Conservation (phyloP, 1,284 basidiomycete species). For the Abortiporus biennis region DNA sequence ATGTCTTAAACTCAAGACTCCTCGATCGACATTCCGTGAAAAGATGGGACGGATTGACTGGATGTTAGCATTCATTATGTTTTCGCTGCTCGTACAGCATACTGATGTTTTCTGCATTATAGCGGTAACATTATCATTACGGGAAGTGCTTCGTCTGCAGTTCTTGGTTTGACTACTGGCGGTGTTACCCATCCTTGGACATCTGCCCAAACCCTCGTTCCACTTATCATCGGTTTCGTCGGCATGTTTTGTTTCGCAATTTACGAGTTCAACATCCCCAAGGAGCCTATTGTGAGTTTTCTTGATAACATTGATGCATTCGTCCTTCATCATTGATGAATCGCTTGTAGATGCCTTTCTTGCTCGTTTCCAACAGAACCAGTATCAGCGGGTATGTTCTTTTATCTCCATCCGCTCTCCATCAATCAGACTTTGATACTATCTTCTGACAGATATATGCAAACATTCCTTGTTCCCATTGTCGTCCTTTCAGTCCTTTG, state of each 20-base stretch:
- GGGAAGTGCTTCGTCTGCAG: not conserved
- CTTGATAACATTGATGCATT: too few species aligned
- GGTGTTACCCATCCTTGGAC: constrained; percentile 4
- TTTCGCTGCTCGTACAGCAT: not conserved
- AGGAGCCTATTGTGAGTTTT: constrained; percentile 5
- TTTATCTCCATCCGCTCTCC: not conserved
- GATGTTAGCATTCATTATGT: constrained; percentile 22
- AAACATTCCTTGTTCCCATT: constrained; percentile 8
- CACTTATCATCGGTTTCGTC: constrained; percentile 3
- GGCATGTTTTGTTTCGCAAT: constrained; percentile 2
- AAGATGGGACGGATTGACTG: constrained; percentile 32
- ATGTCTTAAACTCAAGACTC: constrained; percentile 32
- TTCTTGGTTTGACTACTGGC: constrained; percentile 7
- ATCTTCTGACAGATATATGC: constrained; percentile 1
- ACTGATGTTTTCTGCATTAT: not conserved
- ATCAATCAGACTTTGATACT: not conserved
- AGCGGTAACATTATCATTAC: constrained; percentile 1
- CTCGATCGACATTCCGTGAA: constrained; percentile 24
- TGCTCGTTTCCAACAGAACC: constrained; percentile 1
- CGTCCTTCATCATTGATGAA: too few species aligned
- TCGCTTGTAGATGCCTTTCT: constrained; percentile 4
- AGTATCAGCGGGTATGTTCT: constrained; percentile 6
- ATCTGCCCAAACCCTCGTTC: constrained; percentile 4
- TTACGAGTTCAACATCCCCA: constrained; percentile 2
- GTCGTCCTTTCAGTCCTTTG: constrained; percentile 1